Evolutionary conservation across 139 green algal genomes (phyloP).

Genomic region (Deuterostichococcus epilithicus): DNA sequence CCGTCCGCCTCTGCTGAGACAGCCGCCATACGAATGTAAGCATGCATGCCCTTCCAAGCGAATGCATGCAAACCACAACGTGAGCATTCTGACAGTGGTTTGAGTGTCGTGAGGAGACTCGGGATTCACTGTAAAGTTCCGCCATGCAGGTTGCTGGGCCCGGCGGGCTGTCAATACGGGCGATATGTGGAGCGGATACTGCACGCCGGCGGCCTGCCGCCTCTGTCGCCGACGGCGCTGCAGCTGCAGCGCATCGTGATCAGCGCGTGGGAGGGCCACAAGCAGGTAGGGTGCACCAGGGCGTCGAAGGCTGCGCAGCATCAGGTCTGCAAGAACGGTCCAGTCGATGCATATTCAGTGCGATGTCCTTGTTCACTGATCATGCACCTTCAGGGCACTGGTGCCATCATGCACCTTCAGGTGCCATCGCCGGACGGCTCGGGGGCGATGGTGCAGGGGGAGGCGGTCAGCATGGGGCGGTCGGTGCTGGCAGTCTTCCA

Average conservation of each 20-base stretch:
- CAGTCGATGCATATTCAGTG: background rate
- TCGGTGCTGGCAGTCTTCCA: constrained; percentile 29
- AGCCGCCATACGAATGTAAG: background rate
- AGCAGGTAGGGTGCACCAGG: background rate
- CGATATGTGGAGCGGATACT: constrained; percentile 29
- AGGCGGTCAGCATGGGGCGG: background rate
- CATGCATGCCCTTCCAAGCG: too few relatives aligned
- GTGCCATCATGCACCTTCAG: background rate
- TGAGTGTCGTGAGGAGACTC: too few relatives aligned
- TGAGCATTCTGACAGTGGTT: too few relatives aligned
- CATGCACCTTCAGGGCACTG: background rate
- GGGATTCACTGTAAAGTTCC: background rate
- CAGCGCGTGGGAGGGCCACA: background rate
- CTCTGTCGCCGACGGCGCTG: constrained; percentile 3
- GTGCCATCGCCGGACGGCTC: background rate
- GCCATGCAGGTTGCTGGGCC: constrained; percentile 16
- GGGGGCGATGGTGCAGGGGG: background rate
- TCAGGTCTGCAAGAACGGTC: background rate
- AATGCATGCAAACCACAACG: too few relatives aligned
- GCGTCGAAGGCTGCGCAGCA: constrained; percentile 6
- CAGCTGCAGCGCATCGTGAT: constrained; percentile 19
- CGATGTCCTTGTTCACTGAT: background rate
- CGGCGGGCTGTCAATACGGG: constrained; percentile 20
- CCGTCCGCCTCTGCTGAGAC: background rate
- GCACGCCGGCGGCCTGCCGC: constrained; percentile 18